phyloP scores from a whole-genome alignment of 768 basidiomycete species.

The Phanerochaete sordida region DNA sequence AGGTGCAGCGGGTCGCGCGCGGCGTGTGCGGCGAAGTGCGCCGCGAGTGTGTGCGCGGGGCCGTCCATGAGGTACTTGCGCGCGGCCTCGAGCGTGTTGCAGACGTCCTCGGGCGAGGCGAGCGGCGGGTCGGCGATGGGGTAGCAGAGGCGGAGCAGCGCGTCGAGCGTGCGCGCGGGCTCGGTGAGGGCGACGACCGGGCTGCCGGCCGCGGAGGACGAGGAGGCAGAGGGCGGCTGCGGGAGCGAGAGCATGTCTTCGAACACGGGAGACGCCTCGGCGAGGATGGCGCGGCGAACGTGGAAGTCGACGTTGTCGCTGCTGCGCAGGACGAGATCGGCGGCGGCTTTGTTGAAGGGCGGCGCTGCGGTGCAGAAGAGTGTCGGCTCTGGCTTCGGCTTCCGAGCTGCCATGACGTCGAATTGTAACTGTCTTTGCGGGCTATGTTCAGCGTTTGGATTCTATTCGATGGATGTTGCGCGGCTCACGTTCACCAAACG shows the following conservation, averaged over 20 bases:
- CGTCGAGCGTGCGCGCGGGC: constrained; percentile 8
- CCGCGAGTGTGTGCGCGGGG: background rate
- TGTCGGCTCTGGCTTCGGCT: background rate
- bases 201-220: too few relatives aligned
- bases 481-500: too few relatives aligned
- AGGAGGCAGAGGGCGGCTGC: background rate
- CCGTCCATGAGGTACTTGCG: constrained; percentile 21
- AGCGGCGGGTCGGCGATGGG: constrained; percentile 4
- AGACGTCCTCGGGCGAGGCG: background rate
- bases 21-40: background rate
- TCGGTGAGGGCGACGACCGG: constrained; percentile 13
- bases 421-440: too few relatives aligned
- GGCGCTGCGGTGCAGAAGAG: background rate
- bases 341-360: constrained; percentile 18
- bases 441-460: too few relatives aligned
- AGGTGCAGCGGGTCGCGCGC: background rate
- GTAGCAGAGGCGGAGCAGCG: constrained; percentile 13
- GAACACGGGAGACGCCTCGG: constrained; percentile 28
- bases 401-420: too few relatives aligned
- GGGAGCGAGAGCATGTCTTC: constrained; percentile 23
- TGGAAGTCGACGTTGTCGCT: constrained; percentile 26
- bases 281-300: constrained; percentile 26
- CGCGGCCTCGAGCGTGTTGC: constrained; percentile 9
- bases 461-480: too few relatives aligned
- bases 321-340: constrained; percentile 27